Evolutionary conservation across 2,329 filamentous ascomycete genomes (phyloP).

Genomic region (Aspergillus ustus): DNA sequence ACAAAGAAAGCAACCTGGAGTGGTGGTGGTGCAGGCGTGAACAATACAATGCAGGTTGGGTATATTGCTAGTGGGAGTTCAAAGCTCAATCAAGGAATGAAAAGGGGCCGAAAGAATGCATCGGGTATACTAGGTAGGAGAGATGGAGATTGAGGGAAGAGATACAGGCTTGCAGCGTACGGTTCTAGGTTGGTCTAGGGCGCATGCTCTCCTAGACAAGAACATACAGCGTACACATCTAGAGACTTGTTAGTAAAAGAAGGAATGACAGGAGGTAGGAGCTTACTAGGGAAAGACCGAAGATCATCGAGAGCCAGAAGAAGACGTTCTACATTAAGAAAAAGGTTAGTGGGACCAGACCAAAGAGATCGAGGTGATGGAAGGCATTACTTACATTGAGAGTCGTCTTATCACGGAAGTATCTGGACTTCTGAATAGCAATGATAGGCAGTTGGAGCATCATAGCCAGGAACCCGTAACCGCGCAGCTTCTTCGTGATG

Average conservation of each 20-base stretch:
- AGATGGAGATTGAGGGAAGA: background rate
- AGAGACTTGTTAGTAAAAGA: constrained; percentile 7
- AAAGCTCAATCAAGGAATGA: background rate
- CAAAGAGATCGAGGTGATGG: background rate
- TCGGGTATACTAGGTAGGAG: background rate
- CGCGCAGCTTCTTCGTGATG: constrained; percentile 94
- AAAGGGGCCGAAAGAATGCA: background rate
- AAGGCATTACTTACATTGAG: constrained; percentile 63
- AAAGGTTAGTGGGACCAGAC: background rate
- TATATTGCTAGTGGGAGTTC: constrained; percentile 9
- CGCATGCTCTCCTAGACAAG: constrained; percentile 47
- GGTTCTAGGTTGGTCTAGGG: background rate
- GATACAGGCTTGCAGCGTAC: background rate
- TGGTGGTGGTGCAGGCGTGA: background rate
- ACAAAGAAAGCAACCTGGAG: background rate
- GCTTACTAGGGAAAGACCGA: constrained; percentile 79
- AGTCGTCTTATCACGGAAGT: constrained; percentile 73
- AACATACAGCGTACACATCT: constrained; percentile 67
- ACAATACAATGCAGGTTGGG: constrained; percentile 10
- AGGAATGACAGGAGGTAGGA: background rate
- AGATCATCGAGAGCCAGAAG: constrained; percentile 91
- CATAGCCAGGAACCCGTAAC: constrained; percentile 92
- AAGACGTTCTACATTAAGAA: constrained; percentile 65
- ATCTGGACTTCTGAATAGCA: constrained; percentile 80
- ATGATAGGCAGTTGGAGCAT: constrained; percentile 97